Evolutionary conservation across 768 basidiomycete species (phyloP), one percentile per base, ranked within the genome.

Genomic region (Gymnopilus dilepis): DNA sequence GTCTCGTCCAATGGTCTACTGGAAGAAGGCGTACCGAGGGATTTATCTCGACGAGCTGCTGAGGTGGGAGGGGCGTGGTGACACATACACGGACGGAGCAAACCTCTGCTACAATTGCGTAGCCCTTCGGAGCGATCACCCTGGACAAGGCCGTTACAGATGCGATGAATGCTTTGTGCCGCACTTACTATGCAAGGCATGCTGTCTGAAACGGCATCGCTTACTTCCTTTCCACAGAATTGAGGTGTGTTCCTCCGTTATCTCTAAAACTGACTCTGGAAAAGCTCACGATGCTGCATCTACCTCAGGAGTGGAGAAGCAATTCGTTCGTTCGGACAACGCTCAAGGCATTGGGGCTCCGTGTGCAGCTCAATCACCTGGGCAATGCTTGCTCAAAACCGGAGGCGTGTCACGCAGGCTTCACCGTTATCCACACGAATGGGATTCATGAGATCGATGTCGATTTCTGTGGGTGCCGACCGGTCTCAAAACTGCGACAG

Each of bases 131-230:
- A 22, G 22, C 19, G 45, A 47, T 15, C 22, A 6, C 4, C 2
- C 45, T 24, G 6, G 19, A 30, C 1, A 28, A 1, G 31, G 22
- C 0, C 3, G 30, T 9, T 59, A 54, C 31, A 51, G 42, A 22
- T 63, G 62, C 28, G n/a, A n/a, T 15, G 60, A 61, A 15, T 63
- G 61, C 19, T 6, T 53, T n/a, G 13, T 19, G 13, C 61, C 61
- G 4, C 50, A 63, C 8, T 38, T 63, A 0, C 12, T 52, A 0
- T 63, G 61, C 40, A 41, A 24, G 26, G 41, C 17, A 3, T 63
- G 61, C 24, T 62, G 61, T 31, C 22, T 62, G 11, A 19, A 38
- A 12, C 26, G 61, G 9, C 61, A 62, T n/a, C 13, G 48, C 0
- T 7, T n/a, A 4, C 56, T 51, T 4, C 56, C 61, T 1, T 30